A percentile compares a stretch with the other conserved stretches of the same genome.
Evolutionary conservation across 2,329 filamentous ascomycete species (phyloP).

Genomic region (Metarhizium sp.): DNA sequence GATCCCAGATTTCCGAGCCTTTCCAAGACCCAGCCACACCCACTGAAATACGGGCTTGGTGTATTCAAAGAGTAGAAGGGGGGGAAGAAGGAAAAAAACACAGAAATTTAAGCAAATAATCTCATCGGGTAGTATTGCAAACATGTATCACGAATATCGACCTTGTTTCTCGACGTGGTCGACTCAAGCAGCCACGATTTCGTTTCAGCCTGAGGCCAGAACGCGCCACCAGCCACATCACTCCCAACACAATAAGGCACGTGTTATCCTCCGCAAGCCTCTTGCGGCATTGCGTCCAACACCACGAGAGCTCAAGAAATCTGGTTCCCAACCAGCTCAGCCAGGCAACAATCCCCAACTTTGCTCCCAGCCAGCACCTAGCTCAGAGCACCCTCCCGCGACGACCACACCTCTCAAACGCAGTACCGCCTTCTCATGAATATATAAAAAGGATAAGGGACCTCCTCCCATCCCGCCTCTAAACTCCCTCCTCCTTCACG

Average conservation of each 20-base stretch:
- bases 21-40: background rate
- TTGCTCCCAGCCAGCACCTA: background rate
- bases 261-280: background rate
- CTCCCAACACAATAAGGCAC: background rate
- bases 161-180: background rate
- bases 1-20: background rate
- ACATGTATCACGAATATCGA: background rate
- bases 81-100: background rate
- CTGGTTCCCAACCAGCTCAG: background rate
- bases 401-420: background rate
- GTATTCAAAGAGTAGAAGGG: background rate
- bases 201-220: background rate
- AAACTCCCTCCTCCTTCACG: background rate
- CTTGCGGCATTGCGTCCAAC: background rate
- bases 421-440: background rate
- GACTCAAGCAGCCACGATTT: background rate
- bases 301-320: background rate
- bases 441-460: conserved; percentile 2
- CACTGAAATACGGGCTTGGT: background rate
- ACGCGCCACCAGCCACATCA: background rate
- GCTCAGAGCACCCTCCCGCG: background rate
- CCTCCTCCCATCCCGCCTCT: conserved; percentile 3
- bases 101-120: background rate
- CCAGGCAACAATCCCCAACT: background rate
- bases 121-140: background rate